Evolutionary conservation across 2,329 filamentous ascomycete genomes (phyloP).

Genomic region (Xylariaceae sp.): DNA sequence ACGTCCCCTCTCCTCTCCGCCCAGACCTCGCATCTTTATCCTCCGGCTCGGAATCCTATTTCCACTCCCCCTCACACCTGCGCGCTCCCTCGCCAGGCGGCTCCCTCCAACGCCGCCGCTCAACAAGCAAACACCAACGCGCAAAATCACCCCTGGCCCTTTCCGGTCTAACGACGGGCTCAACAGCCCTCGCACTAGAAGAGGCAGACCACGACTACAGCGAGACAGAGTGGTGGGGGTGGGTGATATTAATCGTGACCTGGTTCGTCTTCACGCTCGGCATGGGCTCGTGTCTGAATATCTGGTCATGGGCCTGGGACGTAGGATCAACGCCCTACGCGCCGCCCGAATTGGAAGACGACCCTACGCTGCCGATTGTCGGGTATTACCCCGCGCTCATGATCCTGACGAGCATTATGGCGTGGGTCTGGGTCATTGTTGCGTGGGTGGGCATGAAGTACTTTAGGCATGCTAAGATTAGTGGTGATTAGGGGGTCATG

Average conservation of each 20-base stretch:
- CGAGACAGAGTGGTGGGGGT: slow-evolving; percentile 97
- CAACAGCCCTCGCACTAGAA: slow-evolving; percentile 41
- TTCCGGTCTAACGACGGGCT: slow-evolving; percentile 46
- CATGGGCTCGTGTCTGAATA: slow-evolving; percentile 90
- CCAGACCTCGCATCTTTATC: slow-evolving; percentile 44
- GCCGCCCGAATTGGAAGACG: slow-evolving; percentile 91
- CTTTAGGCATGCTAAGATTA: slow-evolving; percentile 94
- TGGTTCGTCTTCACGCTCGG: slow-evolving; percentile 96
- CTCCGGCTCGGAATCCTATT: slow-evolving; percentile 64
- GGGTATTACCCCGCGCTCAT: slow-evolving; percentile 96
- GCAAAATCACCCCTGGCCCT: slow-evolving; percentile 61
- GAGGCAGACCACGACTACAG: slow-evolving; percentile 79
- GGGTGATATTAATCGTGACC: slow-evolving; percentile 84
- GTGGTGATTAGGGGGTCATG: slow-evolving; percentile 46
- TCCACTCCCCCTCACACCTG: slow-evolving; percentile 34
- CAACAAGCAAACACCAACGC: slow-evolving; percentile 41
- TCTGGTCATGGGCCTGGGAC: slow-evolving; percentile 99
- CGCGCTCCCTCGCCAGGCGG: slow-evolving; percentile 15
- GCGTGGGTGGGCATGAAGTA: slow-evolving; percentile 99
- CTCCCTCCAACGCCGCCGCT: slow-evolving; percentile 45
- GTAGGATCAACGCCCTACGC: slow-evolving; percentile 95
- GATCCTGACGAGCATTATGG: slow-evolving; percentile 91
- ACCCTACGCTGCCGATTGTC: slow-evolving; percentile 89
- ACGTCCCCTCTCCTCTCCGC: slow-evolving; percentile 42
- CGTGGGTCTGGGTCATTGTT: slow-evolving; percentile 97